phyloP scores from a whole-genome alignment of 106 monocot genomes.

The Dendrobium chrysotoxum region DNA sequence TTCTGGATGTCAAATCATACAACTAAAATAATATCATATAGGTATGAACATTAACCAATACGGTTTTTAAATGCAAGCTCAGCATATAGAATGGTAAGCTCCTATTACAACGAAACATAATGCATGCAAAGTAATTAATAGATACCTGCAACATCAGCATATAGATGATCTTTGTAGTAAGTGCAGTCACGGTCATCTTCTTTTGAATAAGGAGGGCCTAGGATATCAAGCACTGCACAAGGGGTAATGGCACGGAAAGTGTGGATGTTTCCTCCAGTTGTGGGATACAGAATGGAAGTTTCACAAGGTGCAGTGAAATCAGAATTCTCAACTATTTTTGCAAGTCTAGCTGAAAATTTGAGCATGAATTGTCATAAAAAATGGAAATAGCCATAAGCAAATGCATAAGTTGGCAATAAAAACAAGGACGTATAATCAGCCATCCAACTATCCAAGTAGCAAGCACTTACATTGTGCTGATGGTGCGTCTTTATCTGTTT shows the following conservation, averaged over 20 bases:
- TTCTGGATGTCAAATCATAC: too few species aligned
- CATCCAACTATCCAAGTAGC: neutral
- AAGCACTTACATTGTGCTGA: conserved; percentile 30
- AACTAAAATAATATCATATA: too few species aligned
- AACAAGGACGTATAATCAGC: neutral
- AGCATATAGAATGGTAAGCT: too few species aligned
- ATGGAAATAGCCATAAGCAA: neutral
- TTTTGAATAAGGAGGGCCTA: conserved; percentile 73
- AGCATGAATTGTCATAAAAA: neutral
- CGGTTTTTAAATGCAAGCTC: too few species aligned
- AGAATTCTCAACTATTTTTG: conserved; percentile 43
- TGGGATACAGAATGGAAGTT: conserved; percentile 61
- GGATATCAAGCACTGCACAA: conserved; percentile 65
- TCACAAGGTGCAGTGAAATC: conserved; percentile 57
- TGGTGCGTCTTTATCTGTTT: conserved; percentile 6
- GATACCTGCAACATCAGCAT: neutral
- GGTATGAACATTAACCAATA: too few species aligned
- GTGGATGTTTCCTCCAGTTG: conserved; percentile 79
- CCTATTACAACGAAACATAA: too few species aligned
- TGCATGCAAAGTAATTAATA: neutral
- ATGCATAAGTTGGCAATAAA: neutral
- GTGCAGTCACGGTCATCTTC: conserved; percentile 64
- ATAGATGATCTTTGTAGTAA: conserved; percentile 20
- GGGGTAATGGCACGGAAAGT: conserved; percentile 53
- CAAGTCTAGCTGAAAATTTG: conserved; percentile 36